Evolutionary conservation across 2,329 filamentous ascomycete genomes (phyloP), one percentile per base, ranked within the genome.

Genomic region (Sporothrix inflata): DNA sequence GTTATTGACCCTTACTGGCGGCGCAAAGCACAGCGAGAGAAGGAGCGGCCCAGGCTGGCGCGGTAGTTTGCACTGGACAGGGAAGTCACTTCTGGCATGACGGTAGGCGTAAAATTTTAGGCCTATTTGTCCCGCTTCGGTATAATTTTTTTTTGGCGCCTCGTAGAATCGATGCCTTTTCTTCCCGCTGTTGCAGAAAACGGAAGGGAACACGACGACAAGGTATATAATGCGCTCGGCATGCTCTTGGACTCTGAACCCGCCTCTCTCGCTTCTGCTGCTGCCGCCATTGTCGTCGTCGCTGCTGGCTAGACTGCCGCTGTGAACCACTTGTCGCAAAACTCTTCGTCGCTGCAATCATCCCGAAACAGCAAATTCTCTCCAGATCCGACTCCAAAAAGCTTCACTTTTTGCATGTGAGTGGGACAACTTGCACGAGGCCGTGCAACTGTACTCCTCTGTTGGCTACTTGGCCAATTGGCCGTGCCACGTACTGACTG

Each of bases 131-230:
- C 66, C 66, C 66, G 57, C 21, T 14, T 53, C 47, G 66, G 19
- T 66, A 71, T 74, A 70, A 69, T 60, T 70, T 69, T 66, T 65
- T 53, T 72, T 63, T 63, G 27, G 45, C 30, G 65, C 65, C 40
- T 67, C 74, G 51, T 38, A 24, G 24, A 55, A 19, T 66, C 12
- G 57, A 65, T 60, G n/a, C 11, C 21, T 42, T 66, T 60, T 60
- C 57, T 27, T 61, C 47, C 71, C 57, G 67, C 60, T 67, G 55
- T 9, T 55, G 60, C 27, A 21, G 57, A 60, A 51, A 66, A 65
- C 34, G 24, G 30, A 42, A 66, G 12, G 30, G 49, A 65, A 40
- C 55, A 66, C n/a, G 66, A 72, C 53, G 42, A 70, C 47, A 34
- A 40, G 47, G 30, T 45, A 21, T 72, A 70, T 38, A 53, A 69